A percentile compares a stretch with the other conserved stretches of the same genome.
phyloP scores from a whole-genome alignment of 306 rosid species.

The Acacia melanoxylon region DNA sequence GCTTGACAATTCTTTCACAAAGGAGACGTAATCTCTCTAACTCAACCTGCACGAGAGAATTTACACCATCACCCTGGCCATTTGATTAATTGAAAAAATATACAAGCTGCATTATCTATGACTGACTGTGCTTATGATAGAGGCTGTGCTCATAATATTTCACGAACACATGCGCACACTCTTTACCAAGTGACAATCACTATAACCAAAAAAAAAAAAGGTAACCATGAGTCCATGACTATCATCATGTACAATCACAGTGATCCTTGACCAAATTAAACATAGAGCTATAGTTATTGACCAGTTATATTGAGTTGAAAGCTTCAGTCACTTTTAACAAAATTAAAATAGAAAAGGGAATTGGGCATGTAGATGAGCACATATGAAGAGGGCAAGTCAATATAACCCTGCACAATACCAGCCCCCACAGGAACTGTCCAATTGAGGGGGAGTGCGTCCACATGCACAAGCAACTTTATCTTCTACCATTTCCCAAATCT shows the following conservation, averaged over 20 bases:
- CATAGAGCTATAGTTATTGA: neutral
- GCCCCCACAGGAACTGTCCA: neutral
- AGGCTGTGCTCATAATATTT: neutral
- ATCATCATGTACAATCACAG: neutral
- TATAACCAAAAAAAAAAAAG: neutral
- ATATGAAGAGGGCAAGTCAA: neutral
- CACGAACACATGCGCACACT: neutral
- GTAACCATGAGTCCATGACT: neutral
- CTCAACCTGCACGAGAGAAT: slow-evolving; percentile 73
- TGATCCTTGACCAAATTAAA: neutral
- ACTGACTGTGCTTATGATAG: neutral
- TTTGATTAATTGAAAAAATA: slow-evolving; percentile 4
- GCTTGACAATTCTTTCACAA: slow-evolving; percentile 92
- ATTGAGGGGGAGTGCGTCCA: neutral
- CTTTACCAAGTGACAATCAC: neutral
- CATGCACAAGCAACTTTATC: slow-evolving; percentile 24
- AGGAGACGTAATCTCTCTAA: slow-evolving; percentile 93
- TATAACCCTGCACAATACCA: neutral
- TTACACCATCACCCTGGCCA: slow-evolving; percentile 13
- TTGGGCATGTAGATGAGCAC: neutral
- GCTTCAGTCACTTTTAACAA: neutral
- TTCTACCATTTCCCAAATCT: neutral
- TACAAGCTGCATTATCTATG: neutral
- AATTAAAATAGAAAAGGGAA: neutral
- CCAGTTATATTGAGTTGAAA: neutral